Percentiles rank a stretch among this genome's conserved stretches.
These are phyloP conservation scores for Schoenoplectus triqueter DNA, from an alignment of 202 grass and related monocot genomes.

Conservation along the genomic window DNA sequence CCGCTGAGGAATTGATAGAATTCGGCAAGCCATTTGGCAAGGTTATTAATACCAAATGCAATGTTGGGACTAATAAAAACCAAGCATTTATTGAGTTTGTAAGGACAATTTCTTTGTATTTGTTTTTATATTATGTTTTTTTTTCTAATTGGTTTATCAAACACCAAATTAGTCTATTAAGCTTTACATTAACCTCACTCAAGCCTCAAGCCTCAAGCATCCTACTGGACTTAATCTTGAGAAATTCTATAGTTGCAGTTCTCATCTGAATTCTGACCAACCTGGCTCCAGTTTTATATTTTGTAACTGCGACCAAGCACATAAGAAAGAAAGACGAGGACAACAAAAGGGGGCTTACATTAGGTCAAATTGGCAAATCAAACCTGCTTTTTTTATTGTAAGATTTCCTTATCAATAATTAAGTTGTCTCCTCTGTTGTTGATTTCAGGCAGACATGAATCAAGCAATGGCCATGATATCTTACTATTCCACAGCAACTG, in stretches of 20 bases:
- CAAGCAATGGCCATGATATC: constrained; percentile 95
- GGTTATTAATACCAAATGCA: constrained; percentile 90
- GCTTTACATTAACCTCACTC: constrained; percentile 7
- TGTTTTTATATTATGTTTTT: not conserved
- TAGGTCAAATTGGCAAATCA: not conserved
- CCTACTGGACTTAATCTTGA: not conserved
- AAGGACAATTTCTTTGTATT: constrained; percentile 46
- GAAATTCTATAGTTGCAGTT: not conserved
- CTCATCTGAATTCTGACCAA: constrained; percentile 4
- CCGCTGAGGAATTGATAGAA: constrained; percentile 79
- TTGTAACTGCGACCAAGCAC: constrained; percentile 11
- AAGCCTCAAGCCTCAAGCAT: not conserved
- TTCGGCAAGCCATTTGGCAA: constrained; percentile 84
- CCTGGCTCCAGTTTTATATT: not conserved
- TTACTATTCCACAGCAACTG: constrained; percentile 84
- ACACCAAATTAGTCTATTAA: not conserved
- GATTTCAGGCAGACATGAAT: constrained; percentile 76
- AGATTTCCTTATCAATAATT: not conserved
- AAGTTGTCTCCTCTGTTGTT: constrained; percentile 17
- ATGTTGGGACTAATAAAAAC: constrained; percentile 89
- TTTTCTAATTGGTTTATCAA: not conserved
- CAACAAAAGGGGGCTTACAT: not conserved
- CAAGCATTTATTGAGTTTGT: constrained; percentile 97
- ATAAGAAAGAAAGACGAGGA: not conserved
- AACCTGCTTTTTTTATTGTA: constrained; percentile 13